These are phyloP conservation scores for Phyllosticta capitalensis DNA, from an alignment of 2,329 filamentous ascomycete genomes.

Conservation along the genomic window DNA sequence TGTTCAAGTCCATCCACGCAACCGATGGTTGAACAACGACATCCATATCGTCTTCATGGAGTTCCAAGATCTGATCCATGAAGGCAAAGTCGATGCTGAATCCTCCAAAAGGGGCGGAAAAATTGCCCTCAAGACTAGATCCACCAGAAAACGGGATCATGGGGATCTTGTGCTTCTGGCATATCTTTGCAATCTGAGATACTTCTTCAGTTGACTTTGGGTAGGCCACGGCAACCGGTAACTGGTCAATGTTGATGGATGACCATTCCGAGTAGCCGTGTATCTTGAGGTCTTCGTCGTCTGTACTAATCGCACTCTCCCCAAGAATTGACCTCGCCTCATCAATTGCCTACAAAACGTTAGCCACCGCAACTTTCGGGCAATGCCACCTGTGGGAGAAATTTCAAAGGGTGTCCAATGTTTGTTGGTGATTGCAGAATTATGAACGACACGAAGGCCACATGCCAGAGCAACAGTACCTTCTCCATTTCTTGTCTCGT, in stretches of 20 bases:
- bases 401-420: background rate
- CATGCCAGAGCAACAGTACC: constrained; percentile 21
- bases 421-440: background rate
- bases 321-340: constrained; percentile 46
- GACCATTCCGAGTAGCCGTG: constrained; percentile 67
- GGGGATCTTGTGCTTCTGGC: constrained; percentile 68
- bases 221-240: constrained; percentile 57
- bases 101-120: constrained; percentile 76
- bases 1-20: constrained; percentile 85
- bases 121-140: constrained; percentile 80
- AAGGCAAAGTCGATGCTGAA: constrained; percentile 81
- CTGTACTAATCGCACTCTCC: constrained; percentile 52
- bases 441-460: background rate
- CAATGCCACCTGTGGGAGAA: background rate
- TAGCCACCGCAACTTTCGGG: background rate
- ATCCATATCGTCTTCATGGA: constrained; percentile 86
- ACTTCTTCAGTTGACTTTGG: constrained; percentile 57
- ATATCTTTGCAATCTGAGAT: constrained; percentile 56
- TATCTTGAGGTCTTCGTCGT: constrained; percentile 52
- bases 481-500: constrained; percentile 42
- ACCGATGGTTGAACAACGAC: constrained; percentile 85
- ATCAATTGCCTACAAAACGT: constrained; percentile 39
- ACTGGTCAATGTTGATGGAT: constrained; percentile 52
- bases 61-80: constrained; percentile 73
- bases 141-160: constrained; percentile 81